Percentiles rank a stretch among this genome's conserved stretches.
These are phyloP conservation scores for Elsinoe perseae DNA, from an alignment of 2,329 filamentous ascomycete species.

Conservation along the genomic window DNA sequence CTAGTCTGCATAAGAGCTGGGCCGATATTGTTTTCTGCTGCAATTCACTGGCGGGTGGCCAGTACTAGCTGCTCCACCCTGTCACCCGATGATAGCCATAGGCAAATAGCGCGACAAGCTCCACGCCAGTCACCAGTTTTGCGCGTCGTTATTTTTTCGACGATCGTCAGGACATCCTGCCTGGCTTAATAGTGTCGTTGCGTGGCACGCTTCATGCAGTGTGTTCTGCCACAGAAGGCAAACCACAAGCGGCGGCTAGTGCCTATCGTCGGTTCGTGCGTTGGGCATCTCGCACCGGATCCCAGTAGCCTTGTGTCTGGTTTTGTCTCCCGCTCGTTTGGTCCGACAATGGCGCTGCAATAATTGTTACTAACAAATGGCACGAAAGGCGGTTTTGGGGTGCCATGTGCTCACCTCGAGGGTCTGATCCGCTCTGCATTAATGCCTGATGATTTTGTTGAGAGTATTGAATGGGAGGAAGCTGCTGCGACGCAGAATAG, in stretches of 20 bases:
- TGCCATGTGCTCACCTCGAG: constrained; percentile 4
- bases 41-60: not conserved
- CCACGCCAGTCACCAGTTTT: not conserved
- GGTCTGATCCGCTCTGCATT: constrained; percentile 10
- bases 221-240: not conserved
- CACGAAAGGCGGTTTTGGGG: not conserved
- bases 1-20: not conserved
- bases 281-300: constrained; percentile 25
- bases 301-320: constrained; percentile 24
- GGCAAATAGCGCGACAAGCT: not conserved
- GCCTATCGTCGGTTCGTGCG: constrained; percentile 4
- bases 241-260: not conserved
- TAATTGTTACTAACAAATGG: not conserved
- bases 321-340: not conserved
- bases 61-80: not conserved
- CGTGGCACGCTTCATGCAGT: not conserved
- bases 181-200: not conserved
- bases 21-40: not conserved
- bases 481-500: not conserved
- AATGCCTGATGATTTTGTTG: not conserved
- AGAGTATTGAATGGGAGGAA: not conserved
- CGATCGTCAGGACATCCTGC: not conserved
- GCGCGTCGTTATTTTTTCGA: not conserved
- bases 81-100: not conserved
- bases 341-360: constrained; percentile 11